Conservation (phyloP, 75 land plant genomes). For the Larix kaempferi region DNA sequence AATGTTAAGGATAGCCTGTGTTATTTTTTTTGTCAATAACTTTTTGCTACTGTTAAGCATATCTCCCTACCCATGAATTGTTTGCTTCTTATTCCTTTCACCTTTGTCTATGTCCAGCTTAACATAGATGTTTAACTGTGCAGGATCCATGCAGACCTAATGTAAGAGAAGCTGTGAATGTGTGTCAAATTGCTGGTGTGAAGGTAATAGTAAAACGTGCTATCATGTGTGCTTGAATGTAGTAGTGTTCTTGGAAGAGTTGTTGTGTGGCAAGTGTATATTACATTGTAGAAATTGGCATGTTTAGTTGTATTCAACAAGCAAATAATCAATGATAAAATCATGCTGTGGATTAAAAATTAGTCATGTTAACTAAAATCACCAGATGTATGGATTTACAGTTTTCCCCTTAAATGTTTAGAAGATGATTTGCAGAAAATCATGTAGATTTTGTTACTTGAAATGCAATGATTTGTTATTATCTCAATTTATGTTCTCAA, state of each 20-base stretch:
- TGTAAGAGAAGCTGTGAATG: slow-evolving; percentile 75
- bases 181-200: slow-evolving; percentile 81
- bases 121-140: slow-evolving; percentile 4
- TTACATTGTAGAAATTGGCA: neutral
- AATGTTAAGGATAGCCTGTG: neutral
- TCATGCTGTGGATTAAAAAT: neutral
- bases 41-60: neutral
- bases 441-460: too few species aligned
- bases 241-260: neutral
- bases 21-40: neutral
- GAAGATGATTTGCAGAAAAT: too few species aligned
- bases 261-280: neutral
- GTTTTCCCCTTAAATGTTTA: neutral
- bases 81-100: too few species aligned
- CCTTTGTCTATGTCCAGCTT: neutral
- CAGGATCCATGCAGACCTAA: slow-evolving; percentile 94
- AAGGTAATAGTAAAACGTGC: slow-evolving; percentile 40
- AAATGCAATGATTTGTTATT: too few species aligned
- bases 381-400: neutral
- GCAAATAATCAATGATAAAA: neutral
- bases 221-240: too few species aligned
- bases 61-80: neutral
- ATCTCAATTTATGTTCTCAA: too few species aligned
- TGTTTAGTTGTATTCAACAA: neutral
- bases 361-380: neutral